These are phyloP conservation scores for Hymenoscyphus fructigenus DNA, from an alignment of 2,329 filamentous ascomycete genomes.

Conservation along the genomic window DNA sequence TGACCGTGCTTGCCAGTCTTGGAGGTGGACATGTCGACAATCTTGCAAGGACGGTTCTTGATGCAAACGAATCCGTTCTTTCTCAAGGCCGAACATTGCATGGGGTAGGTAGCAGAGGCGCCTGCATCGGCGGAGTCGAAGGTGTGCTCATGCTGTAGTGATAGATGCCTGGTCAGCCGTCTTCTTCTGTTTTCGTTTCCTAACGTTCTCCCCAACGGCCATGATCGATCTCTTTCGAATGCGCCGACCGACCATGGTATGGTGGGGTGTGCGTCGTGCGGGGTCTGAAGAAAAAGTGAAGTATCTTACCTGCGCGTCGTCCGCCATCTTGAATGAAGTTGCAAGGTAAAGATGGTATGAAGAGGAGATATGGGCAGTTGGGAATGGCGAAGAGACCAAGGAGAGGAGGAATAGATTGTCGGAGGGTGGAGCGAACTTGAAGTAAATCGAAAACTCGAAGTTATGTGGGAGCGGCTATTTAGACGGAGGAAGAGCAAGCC, in stretches of 20 bases:
- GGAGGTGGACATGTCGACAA: slow-evolving; percentile 99
- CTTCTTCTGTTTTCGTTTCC: neutral
- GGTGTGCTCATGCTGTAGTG: slow-evolving; percentile 47
- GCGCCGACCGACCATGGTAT: slow-evolving; percentile 33
- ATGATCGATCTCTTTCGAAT: slow-evolving; percentile 12
- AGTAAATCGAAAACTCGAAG: neutral
- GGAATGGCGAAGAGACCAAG: slow-evolving; percentile 16
- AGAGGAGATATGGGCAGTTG: slow-evolving; percentile 17
- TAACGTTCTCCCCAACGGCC: neutral
- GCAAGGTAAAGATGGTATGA: slow-evolving; percentile 28
- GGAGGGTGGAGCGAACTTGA: slow-evolving; percentile 16
- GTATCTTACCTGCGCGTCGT: slow-evolving; percentile 61
- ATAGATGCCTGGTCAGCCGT: slow-evolving; percentile 13
- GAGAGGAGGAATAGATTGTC: slow-evolving; percentile 30
- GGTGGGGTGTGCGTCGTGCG: slow-evolving; percentile 31
- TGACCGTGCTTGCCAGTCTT: slow-evolving; percentile 99
- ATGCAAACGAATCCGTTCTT: slow-evolving; percentile 99
- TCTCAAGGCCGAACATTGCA: slow-evolving; percentile 99
- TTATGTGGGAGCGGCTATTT: neutral
- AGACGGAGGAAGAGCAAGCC: too few species aligned
- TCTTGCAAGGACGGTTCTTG: slow-evolving; percentile 99
- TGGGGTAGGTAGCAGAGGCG: slow-evolving; percentile 89
- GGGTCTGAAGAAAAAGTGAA: slow-evolving; percentile 20
- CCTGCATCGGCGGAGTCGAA: slow-evolving; percentile 97
- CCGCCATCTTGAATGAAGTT: slow-evolving; percentile 57